phyloP scores from a whole-genome alignment of 768 basidiomycete species.

The Amanita jacksonii region DNA sequence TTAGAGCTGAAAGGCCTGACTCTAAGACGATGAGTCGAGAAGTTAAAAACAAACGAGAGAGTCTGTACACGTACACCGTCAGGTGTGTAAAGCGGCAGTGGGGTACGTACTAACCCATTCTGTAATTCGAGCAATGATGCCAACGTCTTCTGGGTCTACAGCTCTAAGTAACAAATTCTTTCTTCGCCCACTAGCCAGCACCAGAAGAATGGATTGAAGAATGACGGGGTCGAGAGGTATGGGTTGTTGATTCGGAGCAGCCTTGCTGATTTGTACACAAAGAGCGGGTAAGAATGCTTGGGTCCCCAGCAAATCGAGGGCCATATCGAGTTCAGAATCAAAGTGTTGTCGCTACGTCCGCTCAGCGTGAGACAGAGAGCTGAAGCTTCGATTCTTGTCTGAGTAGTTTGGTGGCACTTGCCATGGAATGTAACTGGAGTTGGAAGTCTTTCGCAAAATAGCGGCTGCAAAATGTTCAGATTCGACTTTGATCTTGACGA shows the following conservation, averaged over 20 bases:
- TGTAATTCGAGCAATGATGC: slow-evolving; percentile 1
- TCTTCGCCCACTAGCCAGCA: neutral
- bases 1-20: neutral
- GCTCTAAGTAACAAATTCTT: slow-evolving; percentile 1
- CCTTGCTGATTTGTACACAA: neutral
- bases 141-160: neutral
- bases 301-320: slow-evolving; percentile 1
- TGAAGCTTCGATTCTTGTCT: too few species aligned
- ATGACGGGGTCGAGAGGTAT: slow-evolving; percentile 5
- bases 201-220: slow-evolving; percentile 3
- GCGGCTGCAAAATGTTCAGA: slow-evolving; percentile 56
- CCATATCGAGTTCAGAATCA: neutral
- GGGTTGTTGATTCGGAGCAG: neutral
- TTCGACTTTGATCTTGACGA: slow-evolving; percentile 58
- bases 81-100: neutral
- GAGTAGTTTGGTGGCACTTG: too few species aligned
- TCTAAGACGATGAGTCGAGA: slow-evolving; percentile 4
- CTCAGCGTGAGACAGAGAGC: too few species aligned
- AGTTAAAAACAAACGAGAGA: slow-evolving; percentile 2
- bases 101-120: slow-evolving; percentile 1
- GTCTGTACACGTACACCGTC: neutral
- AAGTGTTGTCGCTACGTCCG: too few species aligned
- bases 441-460: too few species aligned
- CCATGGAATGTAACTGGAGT: too few species aligned
- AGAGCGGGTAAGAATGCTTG: slow-evolving; percentile 2